phyloP scores from a whole-genome alignment of 148 eudicot genomes.

The Arbutus unedo region DNA sequence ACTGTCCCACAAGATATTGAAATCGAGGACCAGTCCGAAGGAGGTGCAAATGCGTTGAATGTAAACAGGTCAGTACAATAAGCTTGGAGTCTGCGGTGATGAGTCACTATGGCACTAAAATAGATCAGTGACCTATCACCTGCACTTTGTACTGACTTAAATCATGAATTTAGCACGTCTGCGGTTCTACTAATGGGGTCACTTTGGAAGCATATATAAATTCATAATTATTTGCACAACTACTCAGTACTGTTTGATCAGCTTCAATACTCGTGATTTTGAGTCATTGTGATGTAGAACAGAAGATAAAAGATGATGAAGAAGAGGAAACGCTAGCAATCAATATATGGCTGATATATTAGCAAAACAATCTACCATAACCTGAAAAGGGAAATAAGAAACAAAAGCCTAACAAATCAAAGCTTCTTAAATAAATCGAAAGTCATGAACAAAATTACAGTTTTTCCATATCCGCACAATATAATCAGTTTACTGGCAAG shows the following conservation, averaged over 20 bases:
- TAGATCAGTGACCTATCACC: neutral
- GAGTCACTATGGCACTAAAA: constrained; percentile 14
- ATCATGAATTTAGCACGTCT: neutral
- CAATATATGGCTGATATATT: neutral
- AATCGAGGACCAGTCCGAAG: constrained; percentile 82
- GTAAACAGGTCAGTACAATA: constrained; percentile 71
- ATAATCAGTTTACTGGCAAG: neutral
- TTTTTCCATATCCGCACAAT: neutral
- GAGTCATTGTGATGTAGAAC: neutral
- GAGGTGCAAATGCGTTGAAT: constrained; percentile 97
- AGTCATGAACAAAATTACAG: neutral
- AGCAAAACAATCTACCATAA: neutral
- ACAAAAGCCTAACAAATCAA: neutral
- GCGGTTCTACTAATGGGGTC: neutral
- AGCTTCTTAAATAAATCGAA: neutral
- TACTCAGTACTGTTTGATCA: neutral
- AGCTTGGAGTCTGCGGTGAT: neutral
- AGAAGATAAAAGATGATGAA: neutral
- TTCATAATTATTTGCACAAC: neutral
- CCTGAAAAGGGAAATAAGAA: neutral
- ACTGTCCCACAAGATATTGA: constrained; percentile 43
- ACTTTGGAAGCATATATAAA: neutral
- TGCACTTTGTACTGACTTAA: neutral
- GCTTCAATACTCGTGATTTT: neutral
- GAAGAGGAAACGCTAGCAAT: neutral